These are phyloP conservation scores for Brassica carinata DNA, from an alignment of 345 rosid genomes.

Conservation along the genomic window DNA sequence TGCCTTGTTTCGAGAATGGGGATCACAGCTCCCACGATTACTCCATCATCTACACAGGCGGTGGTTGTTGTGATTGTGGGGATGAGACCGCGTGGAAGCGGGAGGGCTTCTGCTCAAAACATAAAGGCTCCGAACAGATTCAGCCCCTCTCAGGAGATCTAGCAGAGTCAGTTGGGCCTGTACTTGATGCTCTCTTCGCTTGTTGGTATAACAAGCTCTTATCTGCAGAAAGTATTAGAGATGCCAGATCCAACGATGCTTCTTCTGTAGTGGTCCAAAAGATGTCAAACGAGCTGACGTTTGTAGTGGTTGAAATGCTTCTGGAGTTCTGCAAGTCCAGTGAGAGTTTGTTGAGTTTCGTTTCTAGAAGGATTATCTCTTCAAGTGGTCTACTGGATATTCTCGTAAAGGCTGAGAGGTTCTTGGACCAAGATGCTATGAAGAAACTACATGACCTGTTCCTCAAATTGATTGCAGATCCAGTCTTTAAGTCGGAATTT, in stretches of 20 bases:
- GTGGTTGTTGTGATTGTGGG: slow-evolving; percentile 99
- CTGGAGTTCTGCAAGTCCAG: slow-evolving; percentile 72
- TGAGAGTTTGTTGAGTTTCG: slow-evolving; percentile 92
- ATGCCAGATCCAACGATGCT: slow-evolving; percentile 38
- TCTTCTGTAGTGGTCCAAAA: slow-evolving; percentile 39
- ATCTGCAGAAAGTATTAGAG: slow-evolving; percentile 50
- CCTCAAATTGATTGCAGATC: slow-evolving; percentile 85
- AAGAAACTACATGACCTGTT: slow-evolving; percentile 76
- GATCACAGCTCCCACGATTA: slow-evolving; percentile 77
- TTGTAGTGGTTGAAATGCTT: slow-evolving; percentile 76
- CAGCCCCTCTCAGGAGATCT: slow-evolving; percentile 70
- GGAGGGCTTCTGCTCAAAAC: slow-evolving; percentile 90
- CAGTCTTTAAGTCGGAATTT: slow-evolving; percentile 85
- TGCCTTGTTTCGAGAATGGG: slow-evolving; percentile 86
- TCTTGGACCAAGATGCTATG: slow-evolving; percentile 51
- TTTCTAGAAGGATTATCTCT: slow-evolving; percentile 63
- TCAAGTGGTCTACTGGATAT: slow-evolving; percentile 65
- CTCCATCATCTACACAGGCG: slow-evolving; percentile 75
- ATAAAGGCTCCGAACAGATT: slow-evolving; percentile 93
- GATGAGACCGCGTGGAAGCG: slow-evolving; percentile 95
- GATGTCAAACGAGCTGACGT: slow-evolving; percentile 69
- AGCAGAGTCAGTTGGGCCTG: slow-evolving; percentile 69
- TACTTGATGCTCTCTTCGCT: slow-evolving; percentile 67
- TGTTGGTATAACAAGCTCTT: slow-evolving; percentile 68
- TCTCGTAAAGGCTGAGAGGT: slow-evolving; percentile 79